Base-by-base conservation (phyloP, 2,329 filamentous ascomycete species). In the Ceratocystis cubensis region DNA sequence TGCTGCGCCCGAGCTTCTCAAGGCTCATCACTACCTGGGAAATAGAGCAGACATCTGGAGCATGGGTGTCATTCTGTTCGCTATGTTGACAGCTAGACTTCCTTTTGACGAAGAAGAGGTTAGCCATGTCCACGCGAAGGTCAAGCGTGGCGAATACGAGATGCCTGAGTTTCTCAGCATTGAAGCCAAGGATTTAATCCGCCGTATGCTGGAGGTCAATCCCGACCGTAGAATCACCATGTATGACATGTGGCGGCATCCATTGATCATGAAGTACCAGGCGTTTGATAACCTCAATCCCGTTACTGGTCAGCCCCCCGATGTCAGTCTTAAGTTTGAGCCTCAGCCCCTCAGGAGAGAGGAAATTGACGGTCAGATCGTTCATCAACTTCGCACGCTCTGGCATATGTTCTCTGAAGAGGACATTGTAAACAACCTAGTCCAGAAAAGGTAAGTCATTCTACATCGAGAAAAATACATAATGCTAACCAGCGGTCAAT, bases 41-140 rank as follows among this genome's bases (percentile, higher is more conserved):
- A 88, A 91, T 65, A 87, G 86, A 72, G 90, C 91, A 6, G 94
- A 99, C 72, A 88, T 96, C 61, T 99, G 94, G 94, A 96, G 92
- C 73, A 85, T 91, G 75, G 91, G 91, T 1, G 88, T 96, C 61
- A 92, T 96, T 66, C 78, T 99, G 0, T 99, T 88, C 74, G 92
- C 91, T 10, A 86, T 96, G 77, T 80, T 99, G 25, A 88, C 88
- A 28, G 91, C 90, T 1, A 85, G 83, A 30, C 83, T 96, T 1
- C 94, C 94, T 0, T 99, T 96, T 71, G 87, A 91, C 70, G 82
- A 86, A 61, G 78, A 82, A 17, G 79, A 88, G 71, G 76, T 89
- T 65, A 78, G 80, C 10, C 76, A 80, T 45, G 83, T 94, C 70
- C 82, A 91, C 70, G 73, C 75, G 30, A 82, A 82, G 71, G 84